Conservation (phyloP, 179 eudicot genomes). For the Silene vulgaris region DNA sequence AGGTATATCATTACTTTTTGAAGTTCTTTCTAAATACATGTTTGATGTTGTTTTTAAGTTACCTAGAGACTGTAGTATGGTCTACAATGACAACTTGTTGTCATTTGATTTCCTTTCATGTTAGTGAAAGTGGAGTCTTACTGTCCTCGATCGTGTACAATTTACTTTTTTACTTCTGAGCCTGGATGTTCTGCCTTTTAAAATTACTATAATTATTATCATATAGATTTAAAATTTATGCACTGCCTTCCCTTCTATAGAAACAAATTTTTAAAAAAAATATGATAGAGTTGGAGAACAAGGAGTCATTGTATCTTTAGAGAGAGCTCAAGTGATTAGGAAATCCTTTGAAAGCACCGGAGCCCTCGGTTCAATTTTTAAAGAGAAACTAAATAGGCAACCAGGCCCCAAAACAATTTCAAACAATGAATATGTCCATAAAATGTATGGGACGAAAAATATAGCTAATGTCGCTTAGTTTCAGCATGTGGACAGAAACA, state of each 20-base stretch:
- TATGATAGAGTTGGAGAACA: background rate
- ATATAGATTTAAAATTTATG: background rate
- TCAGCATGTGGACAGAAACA: background rate
- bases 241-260: background rate
- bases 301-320: background rate
- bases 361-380: background rate
- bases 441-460: background rate
- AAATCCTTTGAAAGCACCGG: background rate
- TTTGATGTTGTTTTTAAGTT: constrained; percentile 7
- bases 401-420: background rate
- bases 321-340: too few species aligned
- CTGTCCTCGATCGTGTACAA: background rate
- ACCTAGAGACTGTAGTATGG: background rate
- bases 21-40: background rate
- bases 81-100: background rate
- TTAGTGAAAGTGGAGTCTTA: background rate
- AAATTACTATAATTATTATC: background rate
- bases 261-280: background rate
- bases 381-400: constrained; percentile 3
- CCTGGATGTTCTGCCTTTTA: background rate
- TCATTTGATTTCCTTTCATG: background rate
- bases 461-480: background rate
- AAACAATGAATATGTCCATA: background rate
- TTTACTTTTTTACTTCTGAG: background rate
- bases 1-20: constrained; percentile 41